phyloP scores from a whole-genome alignment of 352 stramenopile species.

The Phytophthora hibernalis region DNA sequence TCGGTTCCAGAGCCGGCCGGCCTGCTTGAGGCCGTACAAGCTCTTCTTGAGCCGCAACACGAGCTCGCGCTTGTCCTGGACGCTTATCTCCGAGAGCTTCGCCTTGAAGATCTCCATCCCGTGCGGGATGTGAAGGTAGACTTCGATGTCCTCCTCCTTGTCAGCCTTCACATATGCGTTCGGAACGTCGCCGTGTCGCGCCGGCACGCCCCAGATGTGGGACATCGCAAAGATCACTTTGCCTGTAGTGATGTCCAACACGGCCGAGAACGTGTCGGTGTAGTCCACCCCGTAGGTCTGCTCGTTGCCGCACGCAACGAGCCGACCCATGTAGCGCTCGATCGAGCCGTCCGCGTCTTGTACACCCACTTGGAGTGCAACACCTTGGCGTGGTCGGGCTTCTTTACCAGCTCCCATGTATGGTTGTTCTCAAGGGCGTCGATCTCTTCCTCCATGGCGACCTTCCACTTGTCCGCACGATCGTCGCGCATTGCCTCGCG shows the following conservation, averaged over 20 bases:
- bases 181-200: slow-evolving; percentile 33
- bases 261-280: slow-evolving; percentile 28
- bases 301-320: slow-evolving; percentile 30
- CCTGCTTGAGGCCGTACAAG: slow-evolving; percentile 43
- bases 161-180: slow-evolving; percentile 41
- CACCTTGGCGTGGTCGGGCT: background rate
- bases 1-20: slow-evolving; percentile 39
- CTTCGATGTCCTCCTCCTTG: slow-evolving; percentile 21
- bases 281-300: slow-evolving; percentile 27
- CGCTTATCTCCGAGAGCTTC: too few relatives aligned
- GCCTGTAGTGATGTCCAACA: slow-evolving; percentile 31
- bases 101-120: slow-evolving; percentile 21
- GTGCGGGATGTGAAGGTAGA: slow-evolving; percentile 28
- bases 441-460: slow-evolving; percentile 7
- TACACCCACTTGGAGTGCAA: slow-evolving; percentile 37
- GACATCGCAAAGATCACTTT: slow-evolving; percentile 29
- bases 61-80: slow-evolving; percentile 9
- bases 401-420: background rate
- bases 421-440: slow-evolving; percentile 11
- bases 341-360: slow-evolving; percentile 29
- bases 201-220: slow-evolving; percentile 7
- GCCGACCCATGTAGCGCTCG: slow-evolving; percentile 23
- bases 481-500: slow-evolving; percentile 1
- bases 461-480: background rate
- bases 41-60: slow-evolving; percentile 26